Evolutionary conservation across 305 asterid genomes (phyloP).

Genomic region (Lippia alba): DNA sequence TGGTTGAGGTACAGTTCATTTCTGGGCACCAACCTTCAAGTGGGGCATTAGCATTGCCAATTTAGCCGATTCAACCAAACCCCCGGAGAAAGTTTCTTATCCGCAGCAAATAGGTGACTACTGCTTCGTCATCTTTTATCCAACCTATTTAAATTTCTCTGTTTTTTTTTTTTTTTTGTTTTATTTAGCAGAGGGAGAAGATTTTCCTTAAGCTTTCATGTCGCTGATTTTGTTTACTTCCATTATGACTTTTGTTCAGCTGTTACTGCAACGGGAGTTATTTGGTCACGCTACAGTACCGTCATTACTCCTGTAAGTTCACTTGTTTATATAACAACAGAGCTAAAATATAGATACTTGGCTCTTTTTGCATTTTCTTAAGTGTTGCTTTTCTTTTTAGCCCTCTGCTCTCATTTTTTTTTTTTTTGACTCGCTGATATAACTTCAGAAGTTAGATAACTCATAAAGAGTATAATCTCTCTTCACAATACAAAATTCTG

Average conservation of each 20-base stretch:
- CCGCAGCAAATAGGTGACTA: slow-evolving; percentile 35
- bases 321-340: slow-evolving; percentile 3
- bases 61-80: slow-evolving; percentile 63
- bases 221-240: neutral
- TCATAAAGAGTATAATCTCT: no score
- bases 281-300: slow-evolving; percentile 85
- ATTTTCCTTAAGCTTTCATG: neutral
- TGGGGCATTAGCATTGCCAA: slow-evolving; percentile 89
- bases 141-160: neutral
- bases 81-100: slow-evolving; percentile 71
- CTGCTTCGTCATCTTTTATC: neutral
- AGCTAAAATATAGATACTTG: no score
- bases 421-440: no score
- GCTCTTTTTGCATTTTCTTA: no score
- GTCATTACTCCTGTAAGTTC: slow-evolving; percentile 79
- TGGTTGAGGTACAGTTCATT: slow-evolving; percentile 53
- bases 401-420: no score
- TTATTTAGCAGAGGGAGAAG: neutral
- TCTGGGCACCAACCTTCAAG: slow-evolving; percentile 86
- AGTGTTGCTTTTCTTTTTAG: no score
- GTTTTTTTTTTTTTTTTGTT: neutral
- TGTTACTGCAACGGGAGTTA: slow-evolving; percentile 74
- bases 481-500: no score
- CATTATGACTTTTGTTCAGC: slow-evolving; percentile 47
- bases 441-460: no score